Evolutionary conservation across 352 stramenopile genomes (phyloP).

Genomic region (Pythium apleroticum): DNA sequence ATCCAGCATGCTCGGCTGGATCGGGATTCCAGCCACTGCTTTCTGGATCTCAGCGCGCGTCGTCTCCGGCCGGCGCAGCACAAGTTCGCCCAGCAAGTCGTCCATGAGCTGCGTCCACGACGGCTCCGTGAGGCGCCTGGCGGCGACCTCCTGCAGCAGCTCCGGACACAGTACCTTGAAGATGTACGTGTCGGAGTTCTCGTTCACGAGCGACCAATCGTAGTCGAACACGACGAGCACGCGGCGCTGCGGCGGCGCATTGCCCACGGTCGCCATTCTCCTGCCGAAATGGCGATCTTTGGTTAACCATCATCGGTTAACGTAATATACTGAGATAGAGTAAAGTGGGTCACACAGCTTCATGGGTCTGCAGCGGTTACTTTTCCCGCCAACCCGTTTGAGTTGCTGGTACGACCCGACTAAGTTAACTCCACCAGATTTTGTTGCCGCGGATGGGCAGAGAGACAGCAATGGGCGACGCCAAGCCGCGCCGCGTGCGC

Average conservation of each 20-base stretch:
- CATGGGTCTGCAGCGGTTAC: constrained; percentile 1
- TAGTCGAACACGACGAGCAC: constrained; percentile 82
- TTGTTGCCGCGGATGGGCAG: constrained; percentile 12
- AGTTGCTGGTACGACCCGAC: not conserved
- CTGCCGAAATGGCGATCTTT: not conserved
- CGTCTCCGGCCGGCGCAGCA: constrained; percentile 38
- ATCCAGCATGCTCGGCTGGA: constrained; percentile 70
- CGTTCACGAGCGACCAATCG: constrained; percentile 82
- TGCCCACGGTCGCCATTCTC: constrained; percentile 2
- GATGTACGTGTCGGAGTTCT: constrained; percentile 81
- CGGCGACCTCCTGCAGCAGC: constrained; percentile 40
- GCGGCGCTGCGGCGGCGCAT: constrained; percentile 6
- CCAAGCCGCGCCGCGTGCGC: not conserved
- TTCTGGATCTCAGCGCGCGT: constrained; percentile 37
- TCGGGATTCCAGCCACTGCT: constrained; percentile 49
- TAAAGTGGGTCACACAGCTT: not conserved
- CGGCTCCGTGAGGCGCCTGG: constrained; percentile 26
- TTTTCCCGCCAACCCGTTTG: constrained; percentile 30
- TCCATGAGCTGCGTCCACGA: constrained; percentile 75
- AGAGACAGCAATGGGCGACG: constrained; percentile 2
- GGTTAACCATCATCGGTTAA: not conserved
- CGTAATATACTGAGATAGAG: constrained; percentile 6
- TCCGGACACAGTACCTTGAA: constrained; percentile 67
- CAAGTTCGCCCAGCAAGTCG: constrained; percentile 49
- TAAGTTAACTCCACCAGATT: constrained; percentile 15